Evolutionary conservation across 78 protist genomes (phyloP).

Genomic region (Planoprotostelium fungivorum): DNA sequence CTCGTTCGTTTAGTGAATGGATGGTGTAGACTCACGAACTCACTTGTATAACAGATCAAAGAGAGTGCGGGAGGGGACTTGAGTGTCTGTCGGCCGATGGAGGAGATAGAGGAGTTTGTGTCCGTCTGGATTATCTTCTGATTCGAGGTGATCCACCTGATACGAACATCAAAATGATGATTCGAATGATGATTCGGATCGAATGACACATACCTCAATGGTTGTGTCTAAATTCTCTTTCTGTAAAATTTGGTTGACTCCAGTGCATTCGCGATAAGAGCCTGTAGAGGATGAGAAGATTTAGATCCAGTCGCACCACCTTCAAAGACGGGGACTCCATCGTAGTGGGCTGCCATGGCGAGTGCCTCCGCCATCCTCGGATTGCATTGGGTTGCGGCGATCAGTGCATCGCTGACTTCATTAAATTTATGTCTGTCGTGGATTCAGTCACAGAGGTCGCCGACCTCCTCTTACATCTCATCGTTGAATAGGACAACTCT

Average conservation of each 20-base stretch:
- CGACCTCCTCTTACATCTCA: not conserved
- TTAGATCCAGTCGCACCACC: not conserved
- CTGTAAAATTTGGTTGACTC: not conserved
- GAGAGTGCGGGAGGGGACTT: not conserved
- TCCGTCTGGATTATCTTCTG: not conserved
- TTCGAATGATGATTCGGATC: not conserved
- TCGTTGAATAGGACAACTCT: not conserved
- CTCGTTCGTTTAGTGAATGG: not conserved
- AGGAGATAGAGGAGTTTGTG: not conserved
- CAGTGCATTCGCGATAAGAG: not conserved
- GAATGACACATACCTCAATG: not conserved
- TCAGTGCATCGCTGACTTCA: not conserved
- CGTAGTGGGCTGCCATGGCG: not conserved
- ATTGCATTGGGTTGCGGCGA: not conserved
- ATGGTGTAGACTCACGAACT: not conserved
- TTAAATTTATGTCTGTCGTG: not conserved
- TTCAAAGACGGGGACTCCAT: not conserved
- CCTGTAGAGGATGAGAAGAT: not conserved
- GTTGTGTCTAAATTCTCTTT: not conserved
- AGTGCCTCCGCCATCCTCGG: not conserved
- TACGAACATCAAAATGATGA: not conserved
- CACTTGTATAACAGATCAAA: not conserved
- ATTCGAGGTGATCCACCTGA: not conserved
- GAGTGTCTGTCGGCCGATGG: not conserved
- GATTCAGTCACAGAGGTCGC: not conserved